Evolutionary conservation across 176 grass and related monocot genomes (phyloP), one percentile per base, ranked within the genome.

Genomic region (Olyra latifolia): DNA sequence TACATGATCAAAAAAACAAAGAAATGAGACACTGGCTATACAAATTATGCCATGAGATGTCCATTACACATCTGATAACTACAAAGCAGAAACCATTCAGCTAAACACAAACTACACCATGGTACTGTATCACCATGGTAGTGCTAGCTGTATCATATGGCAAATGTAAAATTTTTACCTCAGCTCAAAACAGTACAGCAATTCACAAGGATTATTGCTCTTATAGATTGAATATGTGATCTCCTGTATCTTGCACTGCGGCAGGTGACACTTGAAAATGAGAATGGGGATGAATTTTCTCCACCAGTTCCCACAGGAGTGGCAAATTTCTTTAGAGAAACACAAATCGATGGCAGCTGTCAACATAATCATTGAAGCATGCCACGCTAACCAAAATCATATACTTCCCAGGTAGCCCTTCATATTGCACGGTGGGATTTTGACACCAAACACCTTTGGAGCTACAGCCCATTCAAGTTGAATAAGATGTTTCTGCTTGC

Each of bases 381-480:
- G 69, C 54, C 11, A 75, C 10, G 6, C 8, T 79, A 68, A 68
- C 47, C 12, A 42, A 74, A 47, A 62, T 50, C 69, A 80, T 73
- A 53, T 44, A 22, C 62, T 57, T 57, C 71, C n/a, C 5, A 69
- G 45, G 42, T 49, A 61, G 28, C 56, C 71, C 77, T 29, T 81
- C 17, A 14, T 19, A 42, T 76, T 81, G 44, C 30, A n/a, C 25
- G 19, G 27, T 58, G 10, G 6, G 23, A 75, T 74, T n/a, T n/a
- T 42, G 4, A 62, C 1, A 0, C 39, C 39, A 46, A 44, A 81
- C 38, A 47, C 46, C 69, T 40, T 62, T 75, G 8, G 76, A 35
- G 22, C n/a, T 85, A 62, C 58, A 77, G 55, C 57, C 46, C 17
- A 65, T 77, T 63, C 60, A 81, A 57, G 40, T 65, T 35, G 23